These are phyloP conservation scores for Diutina mesorugosa DNA, from an alignment of 1,139 yeast genomes.

Conservation along the genomic window DNA sequence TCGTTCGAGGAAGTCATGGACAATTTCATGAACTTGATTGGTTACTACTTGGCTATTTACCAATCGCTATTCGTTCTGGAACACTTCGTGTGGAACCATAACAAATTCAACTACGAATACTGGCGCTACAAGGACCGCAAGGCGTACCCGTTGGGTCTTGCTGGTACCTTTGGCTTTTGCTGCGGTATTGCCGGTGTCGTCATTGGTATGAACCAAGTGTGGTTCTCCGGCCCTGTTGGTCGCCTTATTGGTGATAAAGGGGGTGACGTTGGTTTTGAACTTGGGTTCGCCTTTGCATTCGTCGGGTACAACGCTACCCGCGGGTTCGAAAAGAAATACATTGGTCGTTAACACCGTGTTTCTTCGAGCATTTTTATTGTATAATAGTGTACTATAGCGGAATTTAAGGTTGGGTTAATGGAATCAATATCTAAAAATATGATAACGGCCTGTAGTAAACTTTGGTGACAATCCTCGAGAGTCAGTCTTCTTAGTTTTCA, in stretches of 20 bases:
- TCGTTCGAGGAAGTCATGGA: conserved; percentile 60
- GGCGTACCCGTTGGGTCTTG: conserved; percentile 59
- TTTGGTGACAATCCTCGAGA: no score
- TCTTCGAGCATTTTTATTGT: not conserved
- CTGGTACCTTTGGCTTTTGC: conserved; percentile 68
- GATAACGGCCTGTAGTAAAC: no score
- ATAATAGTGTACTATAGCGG: not conserved
- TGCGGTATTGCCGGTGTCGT: conserved; percentile 82
- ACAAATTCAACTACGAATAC: conserved; percentile 51
- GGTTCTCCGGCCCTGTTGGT: conserved; percentile 69
- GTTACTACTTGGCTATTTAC: conserved; percentile 84
- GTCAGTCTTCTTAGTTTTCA: no score
- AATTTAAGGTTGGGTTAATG: not conserved
- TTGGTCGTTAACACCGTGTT: conserved; percentile 25
- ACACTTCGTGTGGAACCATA: conserved; percentile 64
- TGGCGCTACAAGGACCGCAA: conserved; percentile 43
- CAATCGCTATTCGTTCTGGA: conserved; percentile 60
- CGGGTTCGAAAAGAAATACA: conserved; percentile 58
- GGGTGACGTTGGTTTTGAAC: conserved; percentile 83
- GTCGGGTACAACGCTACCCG: conserved; percentile 49
- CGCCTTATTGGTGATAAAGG: conserved; percentile 49
- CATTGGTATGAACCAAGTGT: conserved; percentile 74
- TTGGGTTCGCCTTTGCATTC: conserved; percentile 60
- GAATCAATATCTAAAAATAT: not conserved
- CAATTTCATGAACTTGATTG: conserved; percentile 81